Conservation (phyloP, 805 yeast genomes). For the Wickerhamiella domercqiae region DNA sequence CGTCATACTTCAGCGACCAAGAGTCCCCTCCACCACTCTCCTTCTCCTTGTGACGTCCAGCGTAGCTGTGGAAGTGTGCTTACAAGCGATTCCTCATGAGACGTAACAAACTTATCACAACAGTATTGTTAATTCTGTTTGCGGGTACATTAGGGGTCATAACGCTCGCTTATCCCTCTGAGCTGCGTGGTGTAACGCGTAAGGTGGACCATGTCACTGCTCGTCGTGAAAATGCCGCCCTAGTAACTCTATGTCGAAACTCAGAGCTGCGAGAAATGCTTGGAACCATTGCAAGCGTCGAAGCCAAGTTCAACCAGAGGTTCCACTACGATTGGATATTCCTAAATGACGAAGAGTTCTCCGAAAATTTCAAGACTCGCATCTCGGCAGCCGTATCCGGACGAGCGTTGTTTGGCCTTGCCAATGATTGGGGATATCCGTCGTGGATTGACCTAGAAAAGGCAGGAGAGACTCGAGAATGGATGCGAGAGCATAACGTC, state of each 20-base stretch:
- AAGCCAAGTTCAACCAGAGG: conserved; percentile 47
- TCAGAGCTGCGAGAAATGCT: conserved; percentile 42
- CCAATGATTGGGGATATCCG: conserved; percentile 63
- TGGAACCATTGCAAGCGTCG: conserved; percentile 45
- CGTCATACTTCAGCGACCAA: no score
- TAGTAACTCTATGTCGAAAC: conserved; percentile 58
- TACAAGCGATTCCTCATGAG: no score
- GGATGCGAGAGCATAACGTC: conserved; percentile 31
- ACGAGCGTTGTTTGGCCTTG: conserved; percentile 42
- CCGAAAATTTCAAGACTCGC: conserved; percentile 36
- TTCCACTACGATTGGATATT: conserved; percentile 70
- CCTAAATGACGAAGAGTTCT: conserved; percentile 52
- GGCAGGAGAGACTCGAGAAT: conserved; percentile 32
- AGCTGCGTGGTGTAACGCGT: conserved; percentile 47
- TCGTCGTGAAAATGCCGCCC: conserved; percentile 27
- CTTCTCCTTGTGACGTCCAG: no score
- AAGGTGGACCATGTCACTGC: conserved; percentile 63
- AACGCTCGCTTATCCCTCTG: background rate
- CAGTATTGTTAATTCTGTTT: background rate
- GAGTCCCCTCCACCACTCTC: no score
- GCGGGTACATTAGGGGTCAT: background rate
- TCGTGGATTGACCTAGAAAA: conserved; percentile 40
- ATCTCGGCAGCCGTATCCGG: conserved; percentile 44
- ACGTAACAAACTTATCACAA: background rate
- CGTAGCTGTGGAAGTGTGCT: no score